These are phyloP conservation scores for Lasiosphaeria miniovina DNA, from an alignment of 495 filamentous ascomycete species.

Conservation along the genomic window DNA sequence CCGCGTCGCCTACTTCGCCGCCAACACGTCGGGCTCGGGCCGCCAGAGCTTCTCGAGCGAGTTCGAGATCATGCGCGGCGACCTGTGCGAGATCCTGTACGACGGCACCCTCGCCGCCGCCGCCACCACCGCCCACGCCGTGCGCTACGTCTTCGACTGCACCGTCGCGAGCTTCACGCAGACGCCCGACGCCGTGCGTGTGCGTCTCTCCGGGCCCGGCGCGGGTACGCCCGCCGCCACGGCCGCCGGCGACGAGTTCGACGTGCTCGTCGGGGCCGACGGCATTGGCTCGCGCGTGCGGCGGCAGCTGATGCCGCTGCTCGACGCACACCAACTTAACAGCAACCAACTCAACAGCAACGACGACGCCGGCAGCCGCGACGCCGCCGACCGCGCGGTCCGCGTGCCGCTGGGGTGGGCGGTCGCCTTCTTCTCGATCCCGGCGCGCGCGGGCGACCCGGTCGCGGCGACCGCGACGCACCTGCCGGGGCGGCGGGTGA, in stretches of 20 bases:
- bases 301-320: conserved; percentile 28
- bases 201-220: conserved; percentile 18
- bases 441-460: conserved; percentile 21
- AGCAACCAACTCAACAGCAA: too few relatives aligned
- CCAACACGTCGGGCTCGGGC: conserved; percentile 39
- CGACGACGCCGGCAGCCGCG: conserved; percentile 9
- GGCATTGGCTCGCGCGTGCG: conserved; percentile 45
- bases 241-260: conserved; percentile 37
- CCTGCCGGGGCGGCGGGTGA: conserved; percentile 18
- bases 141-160: conserved; percentile 46
- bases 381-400: conserved; percentile 23
- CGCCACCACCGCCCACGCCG: conserved; percentile 27
- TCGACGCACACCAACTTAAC: too few relatives aligned
- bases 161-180: conserved; percentile 27
- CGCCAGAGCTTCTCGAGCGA: conserved; percentile 49
- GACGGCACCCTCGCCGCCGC: conserved; percentile 31
- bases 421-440: conserved; percentile 42
- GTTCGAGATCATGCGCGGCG: conserved; percentile 56
- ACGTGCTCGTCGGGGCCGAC: conserved; percentile 52
- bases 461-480: conserved; percentile 17
- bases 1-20: conserved; percentile 37
- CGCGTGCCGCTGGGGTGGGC: conserved; percentile 25
- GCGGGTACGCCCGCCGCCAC: conserved; percentile 39
- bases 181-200: conserved; percentile 30
- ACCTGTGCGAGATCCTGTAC: conserved; percentile 47